Evolutionary conservation across 345 rosid species (phyloP).

Genomic region (Arabidopsis arenosa): DNA sequence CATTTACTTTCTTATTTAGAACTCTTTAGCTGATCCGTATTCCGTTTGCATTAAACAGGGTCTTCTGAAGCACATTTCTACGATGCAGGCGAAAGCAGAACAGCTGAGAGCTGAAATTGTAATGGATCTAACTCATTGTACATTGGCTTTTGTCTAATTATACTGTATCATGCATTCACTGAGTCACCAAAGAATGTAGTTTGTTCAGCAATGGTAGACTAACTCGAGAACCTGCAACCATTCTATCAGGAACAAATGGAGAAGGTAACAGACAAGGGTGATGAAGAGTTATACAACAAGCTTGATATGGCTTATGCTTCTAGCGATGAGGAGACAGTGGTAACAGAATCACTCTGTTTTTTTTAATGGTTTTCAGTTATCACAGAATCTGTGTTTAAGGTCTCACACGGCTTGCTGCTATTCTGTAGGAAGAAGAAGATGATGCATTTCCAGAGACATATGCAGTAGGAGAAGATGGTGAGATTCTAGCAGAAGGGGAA

Average conservation of each 20-base stretch:
- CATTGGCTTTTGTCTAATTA: conserved; percentile 1
- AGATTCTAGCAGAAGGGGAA: conserved; percentile 20
- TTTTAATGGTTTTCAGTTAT: conserved; percentile 12
- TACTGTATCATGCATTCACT: conserved; percentile 4
- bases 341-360: conserved; percentile 5
- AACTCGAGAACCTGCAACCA: conserved; percentile 16
- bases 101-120: conserved; percentile 80
- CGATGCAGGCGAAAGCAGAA: conserved; percentile 61
- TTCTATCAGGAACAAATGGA: conserved; percentile 66
- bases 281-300: conserved; percentile 64
- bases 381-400: background rate
- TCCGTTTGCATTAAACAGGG: conserved; percentile 66
- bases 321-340: conserved; percentile 64
- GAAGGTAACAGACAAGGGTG: conserved; percentile 58
- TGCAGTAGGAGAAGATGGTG: conserved; percentile 46
- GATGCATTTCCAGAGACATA: conserved; percentile 50
- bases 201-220: conserved; percentile 8
- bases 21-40: conserved; percentile 31
- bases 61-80: conserved; percentile 63
- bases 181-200: background rate
- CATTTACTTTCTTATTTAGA: conserved; percentile 13
- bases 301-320: conserved; percentile 70
- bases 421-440: conserved; percentile 51
- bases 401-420: conserved; percentile 25
- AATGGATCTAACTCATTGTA: conserved; percentile 27